Conservation (phyloP, 208 protist genomes). For the Strigomonas galati region DNA sequence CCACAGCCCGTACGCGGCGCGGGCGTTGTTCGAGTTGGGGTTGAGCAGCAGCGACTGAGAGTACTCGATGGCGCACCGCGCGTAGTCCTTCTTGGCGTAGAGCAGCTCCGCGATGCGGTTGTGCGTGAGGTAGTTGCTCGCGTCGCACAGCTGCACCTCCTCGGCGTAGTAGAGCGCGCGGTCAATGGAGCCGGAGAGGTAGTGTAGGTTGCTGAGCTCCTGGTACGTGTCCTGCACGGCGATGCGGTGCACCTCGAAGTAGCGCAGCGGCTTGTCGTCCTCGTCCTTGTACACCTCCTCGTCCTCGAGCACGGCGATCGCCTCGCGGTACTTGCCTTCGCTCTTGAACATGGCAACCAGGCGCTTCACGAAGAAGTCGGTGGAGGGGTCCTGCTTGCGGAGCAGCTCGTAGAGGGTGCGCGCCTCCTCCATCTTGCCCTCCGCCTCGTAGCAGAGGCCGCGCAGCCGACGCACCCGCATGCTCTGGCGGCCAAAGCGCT, state of each 20-base stretch:
- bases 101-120: slow-evolving; percentile 68
- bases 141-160: slow-evolving; percentile 52
- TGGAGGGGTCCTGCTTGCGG: slow-evolving; percentile 43
- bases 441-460: slow-evolving; percentile 73
- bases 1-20: slow-evolving; percentile 74
- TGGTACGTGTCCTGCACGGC: slow-evolving; percentile 35
- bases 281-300: slow-evolving; percentile 68
- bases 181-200: slow-evolving; percentile 45
- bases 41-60: slow-evolving; percentile 79
- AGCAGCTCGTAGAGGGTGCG: slow-evolving; percentile 53
- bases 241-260: slow-evolving; percentile 62
- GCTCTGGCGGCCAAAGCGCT: slow-evolving; percentile 68
- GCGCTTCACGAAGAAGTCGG: slow-evolving; percentile 69
- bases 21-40: slow-evolving; percentile 62
- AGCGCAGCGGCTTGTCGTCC: slow-evolving; percentile 56
- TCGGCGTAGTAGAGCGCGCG: slow-evolving; percentile 72
- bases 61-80: slow-evolving; percentile 54
- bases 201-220: slow-evolving; percentile 74
- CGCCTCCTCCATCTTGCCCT: slow-evolving; percentile 55
- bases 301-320: slow-evolving; percentile 66
- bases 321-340: slow-evolving; percentile 65
- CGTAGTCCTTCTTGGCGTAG: slow-evolving; percentile 62
- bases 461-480: slow-evolving; percentile 68
- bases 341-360: slow-evolving; percentile 68
- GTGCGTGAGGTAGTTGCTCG: slow-evolving; percentile 54